Evolutionary conservation across 2,329 filamentous ascomycete genomes (phyloP), one percentile per base, ranked within the genome.

Genomic region (Curvularia eragrostidis): DNA sequence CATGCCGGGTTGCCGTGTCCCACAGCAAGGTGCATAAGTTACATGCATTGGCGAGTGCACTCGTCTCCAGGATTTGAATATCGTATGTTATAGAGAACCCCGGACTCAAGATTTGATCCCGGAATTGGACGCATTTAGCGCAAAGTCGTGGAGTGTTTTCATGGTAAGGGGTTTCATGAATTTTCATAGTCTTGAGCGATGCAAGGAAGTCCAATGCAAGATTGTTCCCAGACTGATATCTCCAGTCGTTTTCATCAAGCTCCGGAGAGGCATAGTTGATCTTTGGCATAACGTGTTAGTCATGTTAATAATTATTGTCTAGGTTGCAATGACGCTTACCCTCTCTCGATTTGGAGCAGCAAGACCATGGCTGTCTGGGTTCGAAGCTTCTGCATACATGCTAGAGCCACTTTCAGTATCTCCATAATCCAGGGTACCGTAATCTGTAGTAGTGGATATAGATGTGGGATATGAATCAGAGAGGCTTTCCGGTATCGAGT

Each of bases 211-310:
- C 2, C 13, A 15, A 30, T 1, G 21, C 32, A 3, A 53, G 1
- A 1, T 26, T 44, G 9, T 53, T 47, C 7, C 42, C 42, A n/a
- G 51, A 53, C 8, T 26, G 42, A 32, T 47, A 47, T 26, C 24
- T 52, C 41, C 52, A 51, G 19, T 47, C 56, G 5, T 51, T 42
- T 19, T 52, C 54, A 26, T 57, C 54, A n/a, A 53, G 53, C 28
- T 52, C 48, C 28, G 53, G 48, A 38, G n/a, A 30, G 9, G 19
- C 53, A 23, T 56, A 56, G 7, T 51, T 36, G 19, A 34, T n/a
- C 46, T 55, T 26, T 2, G 7, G 5, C 24, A 18, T 19, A 10
- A 4, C 4, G 19, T 13, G 21, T 52, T 26, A 46, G 41, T 19
- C 12, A 18, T 32, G 9, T 24, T n/a, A 1, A 36, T 5, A 30